phyloP scores from a whole-genome alignment of 345 rosid species.

The Reutealis trisperma region DNA sequence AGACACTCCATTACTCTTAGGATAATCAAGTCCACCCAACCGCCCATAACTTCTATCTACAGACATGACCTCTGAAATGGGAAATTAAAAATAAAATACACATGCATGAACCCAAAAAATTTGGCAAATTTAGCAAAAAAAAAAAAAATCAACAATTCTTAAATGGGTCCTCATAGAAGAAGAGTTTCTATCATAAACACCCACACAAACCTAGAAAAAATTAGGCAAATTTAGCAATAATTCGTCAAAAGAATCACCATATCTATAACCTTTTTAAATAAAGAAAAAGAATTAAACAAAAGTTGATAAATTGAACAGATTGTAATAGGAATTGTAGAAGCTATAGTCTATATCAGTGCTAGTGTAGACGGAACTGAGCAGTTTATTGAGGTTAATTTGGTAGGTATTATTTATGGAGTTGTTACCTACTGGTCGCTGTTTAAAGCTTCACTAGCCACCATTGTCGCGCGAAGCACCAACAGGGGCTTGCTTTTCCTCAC shows the following conservation, averaged over 20 bases:
- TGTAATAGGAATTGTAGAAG: too few species aligned
- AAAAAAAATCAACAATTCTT: constrained; percentile 12
- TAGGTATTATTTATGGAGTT: too few species aligned
- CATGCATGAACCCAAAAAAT: too few species aligned
- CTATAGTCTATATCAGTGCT: too few species aligned
- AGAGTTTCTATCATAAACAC: neutral
- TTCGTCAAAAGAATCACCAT: neutral
- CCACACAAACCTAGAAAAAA: neutral
- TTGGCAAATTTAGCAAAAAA: too few species aligned
- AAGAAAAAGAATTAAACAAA: constrained; percentile 1
- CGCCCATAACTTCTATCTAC: constrained; percentile 69
- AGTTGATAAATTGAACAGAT: too few species aligned
- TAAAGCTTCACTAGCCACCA: too few species aligned
- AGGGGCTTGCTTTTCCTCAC: too few species aligned
- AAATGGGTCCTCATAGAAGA: constrained; percentile 20
- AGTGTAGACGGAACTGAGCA: too few species aligned
- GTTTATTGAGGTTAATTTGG: too few species aligned
- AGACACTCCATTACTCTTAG: constrained; percentile 45
- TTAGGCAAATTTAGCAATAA: neutral
- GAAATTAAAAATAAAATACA: neutral
- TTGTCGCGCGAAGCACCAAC: too few species aligned
- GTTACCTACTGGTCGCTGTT: too few species aligned
- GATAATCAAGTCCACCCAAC: constrained; percentile 51
- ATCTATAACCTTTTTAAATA: neutral
- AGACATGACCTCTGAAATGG: constrained; percentile 14